Evolutionary conservation across 768 basidiomycete species (phyloP).

Genomic region (Neoboletus brunneissimus): DNA sequence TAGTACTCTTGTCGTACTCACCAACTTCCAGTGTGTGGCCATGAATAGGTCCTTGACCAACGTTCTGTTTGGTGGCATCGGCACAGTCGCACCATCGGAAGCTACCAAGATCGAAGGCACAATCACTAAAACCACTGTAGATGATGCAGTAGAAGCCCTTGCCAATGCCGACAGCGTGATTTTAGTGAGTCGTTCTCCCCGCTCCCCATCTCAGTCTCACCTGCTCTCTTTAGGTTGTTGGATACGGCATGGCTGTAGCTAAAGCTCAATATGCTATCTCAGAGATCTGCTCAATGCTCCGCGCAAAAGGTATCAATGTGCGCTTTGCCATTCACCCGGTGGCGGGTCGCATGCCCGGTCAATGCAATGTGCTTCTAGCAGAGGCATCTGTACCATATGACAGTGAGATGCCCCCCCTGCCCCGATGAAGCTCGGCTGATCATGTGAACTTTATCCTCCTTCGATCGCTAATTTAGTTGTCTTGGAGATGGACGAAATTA

Average conservation of each 20-base stretch:
- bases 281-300: constrained; percentile 72
- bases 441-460: background rate
- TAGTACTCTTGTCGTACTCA: constrained; percentile 3
- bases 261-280: constrained; percentile 80
- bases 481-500: constrained; percentile 93
- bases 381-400: constrained; percentile 91
- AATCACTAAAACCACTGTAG: constrained; percentile 73
- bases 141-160: constrained; percentile 78
- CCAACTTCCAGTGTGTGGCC: constrained; percentile 66
- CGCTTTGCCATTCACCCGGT: constrained; percentile 89
- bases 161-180: constrained; percentile 82
- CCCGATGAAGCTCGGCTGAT: background rate
- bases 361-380: constrained; percentile 88
- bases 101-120: constrained; percentile 78
- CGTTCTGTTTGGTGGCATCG: constrained; percentile 86
- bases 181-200: constrained; percentile 42
- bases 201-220: constrained; percentile 4
- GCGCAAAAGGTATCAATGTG: constrained; percentile 73
- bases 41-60: constrained; percentile 88
- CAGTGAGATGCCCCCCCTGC: constrained; percentile 45
- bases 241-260: constrained; percentile 91
- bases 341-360: constrained; percentile 90
- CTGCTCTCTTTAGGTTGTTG: constrained; percentile 53
- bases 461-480: constrained; percentile 52
- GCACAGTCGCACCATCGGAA: constrained; percentile 51